Conservation (phyloP, 179 eudicot genomes). For the Beta corolliflora region DNA sequence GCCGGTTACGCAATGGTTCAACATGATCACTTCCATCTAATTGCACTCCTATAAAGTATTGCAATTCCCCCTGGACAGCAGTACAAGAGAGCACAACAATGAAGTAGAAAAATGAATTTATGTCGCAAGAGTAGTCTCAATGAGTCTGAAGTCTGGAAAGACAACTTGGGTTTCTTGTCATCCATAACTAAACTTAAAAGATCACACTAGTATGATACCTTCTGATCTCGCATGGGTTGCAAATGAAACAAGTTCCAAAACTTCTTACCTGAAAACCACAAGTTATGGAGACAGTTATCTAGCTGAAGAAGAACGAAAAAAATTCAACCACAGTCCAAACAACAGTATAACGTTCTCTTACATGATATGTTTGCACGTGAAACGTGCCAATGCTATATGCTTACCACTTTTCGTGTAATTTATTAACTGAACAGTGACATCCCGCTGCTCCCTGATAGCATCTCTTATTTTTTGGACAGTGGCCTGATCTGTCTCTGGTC, state of each 20-base stretch:
- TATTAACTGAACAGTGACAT: constrained; percentile 53
- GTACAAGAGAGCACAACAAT: constrained; percentile 13
- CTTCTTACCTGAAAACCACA: constrained; percentile 43
- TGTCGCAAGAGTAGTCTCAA: background rate
- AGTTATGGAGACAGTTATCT: background rate
- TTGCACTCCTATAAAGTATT: constrained; percentile 61
- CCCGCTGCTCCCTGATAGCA: constrained; percentile 53
- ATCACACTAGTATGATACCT: constrained; percentile 29
- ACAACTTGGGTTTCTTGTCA: background rate
- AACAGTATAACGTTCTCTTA: background rate
- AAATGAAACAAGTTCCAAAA: constrained; percentile 60
- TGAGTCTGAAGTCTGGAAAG: background rate
- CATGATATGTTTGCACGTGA: background rate
- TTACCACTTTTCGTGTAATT: constrained; percentile 58
- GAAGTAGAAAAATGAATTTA: constrained; percentile 2
- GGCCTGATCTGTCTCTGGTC: constrained; percentile 57
- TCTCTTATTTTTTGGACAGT: constrained; percentile 56
- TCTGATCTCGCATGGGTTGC: constrained; percentile 59
- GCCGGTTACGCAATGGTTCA: constrained; percentile 52
- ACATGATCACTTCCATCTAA: constrained; percentile 56
- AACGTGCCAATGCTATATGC: constrained; percentile 10
- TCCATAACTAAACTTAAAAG: background rate
- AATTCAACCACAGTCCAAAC: background rate
- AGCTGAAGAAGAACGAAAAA: background rate
- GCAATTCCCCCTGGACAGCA: constrained; percentile 48